Base-by-base conservation (phyloP, 2,329 filamentous ascomycete species). In the Lasiodiplodia sp. region DNA sequence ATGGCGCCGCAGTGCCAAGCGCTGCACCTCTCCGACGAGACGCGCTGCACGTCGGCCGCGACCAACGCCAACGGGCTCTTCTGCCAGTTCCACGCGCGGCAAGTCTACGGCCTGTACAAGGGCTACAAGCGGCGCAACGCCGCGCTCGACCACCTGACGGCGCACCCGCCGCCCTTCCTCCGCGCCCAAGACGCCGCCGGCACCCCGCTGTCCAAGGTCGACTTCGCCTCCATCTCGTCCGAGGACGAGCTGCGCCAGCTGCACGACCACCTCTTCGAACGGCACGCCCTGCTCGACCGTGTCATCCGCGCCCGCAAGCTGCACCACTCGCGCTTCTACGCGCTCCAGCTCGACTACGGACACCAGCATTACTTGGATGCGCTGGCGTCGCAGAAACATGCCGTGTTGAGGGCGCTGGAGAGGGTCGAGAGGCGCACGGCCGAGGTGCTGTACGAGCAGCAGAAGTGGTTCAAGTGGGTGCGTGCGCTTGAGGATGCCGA, bases 401-500 rank as follows among this genome's bases (percentile, higher is more conserved):
- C 72, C 68, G 79, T 75, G 65, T 73, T 72, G 63, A 79, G 72
- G 72, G 81, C 82, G 16, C 74, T 86, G 5, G 83, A 84, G 65
- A 78, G 77, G 34, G 73, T 85, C 2, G 80, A 82, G 44, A 79
- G 78, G 53, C 79, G 82, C 21, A 81, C 76, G 14, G 79, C 81
- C 7, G 77, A 82, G 65, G 77, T 85, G 11, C 75, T 84, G 55
- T 84, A 84, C 71, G 74, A 80, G 68, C 78, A 82, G 68, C 79
- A 83, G 72, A 81, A 84, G 69, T 86, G 84, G 83, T 84, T 80
- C 71, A 74, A 76, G n/a, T 85, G 83, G 83, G 78, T 85, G 6
- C 76, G 79, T 16, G 70, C 82, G 67, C 79, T 77, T 40, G 83
- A 86, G 71, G 77, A 82, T 18, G 77, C 81, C 34, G 83, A 85